Evolutionary conservation across 441 rosid genomes (phyloP).

Genomic region (Sinapis alba): DNA sequence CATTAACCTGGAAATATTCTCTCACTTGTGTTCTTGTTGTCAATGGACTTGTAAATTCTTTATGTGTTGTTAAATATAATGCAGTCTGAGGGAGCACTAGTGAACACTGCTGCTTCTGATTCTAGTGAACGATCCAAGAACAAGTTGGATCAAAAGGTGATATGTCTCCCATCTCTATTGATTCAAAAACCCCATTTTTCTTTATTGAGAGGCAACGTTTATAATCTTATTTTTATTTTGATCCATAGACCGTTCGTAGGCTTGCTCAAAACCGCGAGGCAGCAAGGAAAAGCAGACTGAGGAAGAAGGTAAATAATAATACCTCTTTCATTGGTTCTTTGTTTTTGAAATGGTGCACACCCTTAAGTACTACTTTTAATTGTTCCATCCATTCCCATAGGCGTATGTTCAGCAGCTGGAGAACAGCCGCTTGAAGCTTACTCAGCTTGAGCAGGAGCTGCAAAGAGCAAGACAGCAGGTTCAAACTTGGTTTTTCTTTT

Average conservation of each 20-base stretch:
- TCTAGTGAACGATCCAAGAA: slow-evolving; percentile 93
- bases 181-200: slow-evolving; percentile 17
- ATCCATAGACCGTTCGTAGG: slow-evolving; percentile 85
- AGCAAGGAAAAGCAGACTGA: slow-evolving; percentile 95
- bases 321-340: background rate
- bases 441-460: slow-evolving; percentile 96
- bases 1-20: slow-evolving; percentile 2
- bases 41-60: background rate
- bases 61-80: slow-evolving; percentile 26
- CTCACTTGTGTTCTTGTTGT: slow-evolving; percentile 14
- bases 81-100: slow-evolving; percentile 75
- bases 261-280: slow-evolving; percentile 99
- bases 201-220: background rate
- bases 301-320: slow-evolving; percentile 81
- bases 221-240: background rate
- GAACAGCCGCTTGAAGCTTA: slow-evolving; percentile 90
- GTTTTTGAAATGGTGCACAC: no score
- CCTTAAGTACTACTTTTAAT: background rate
- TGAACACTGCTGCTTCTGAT: slow-evolving; percentile 61
- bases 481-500: background rate
- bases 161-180: background rate
- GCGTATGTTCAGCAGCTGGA: slow-evolving; percentile 98
- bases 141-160: slow-evolving; percentile 89
- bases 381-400: slow-evolving; percentile 35
- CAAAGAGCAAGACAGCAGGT: slow-evolving; percentile 99